These are phyloP conservation scores for Entoloma clypeatum DNA, from an alignment of 1,284 basidiomycete species.

Conservation along the genomic window DNA sequence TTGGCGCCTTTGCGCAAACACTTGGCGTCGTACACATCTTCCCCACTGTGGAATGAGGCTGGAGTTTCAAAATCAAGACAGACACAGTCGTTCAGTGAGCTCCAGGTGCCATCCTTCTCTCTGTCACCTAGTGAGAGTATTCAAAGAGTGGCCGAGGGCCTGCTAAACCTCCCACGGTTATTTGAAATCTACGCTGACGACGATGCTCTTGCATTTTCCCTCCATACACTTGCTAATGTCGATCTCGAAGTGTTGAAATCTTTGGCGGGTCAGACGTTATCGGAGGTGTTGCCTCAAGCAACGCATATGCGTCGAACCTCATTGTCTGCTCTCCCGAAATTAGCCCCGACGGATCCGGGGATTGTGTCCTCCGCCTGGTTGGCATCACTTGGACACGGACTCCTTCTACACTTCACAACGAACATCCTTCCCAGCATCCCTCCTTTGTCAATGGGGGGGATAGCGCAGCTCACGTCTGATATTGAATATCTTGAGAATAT, in stretches of 20 bases:
- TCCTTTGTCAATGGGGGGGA: conserved; percentile 60
- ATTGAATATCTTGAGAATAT: conserved; percentile 89
- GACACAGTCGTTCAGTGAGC: conserved; percentile 49
- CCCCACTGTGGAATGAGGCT: conserved; percentile 63
- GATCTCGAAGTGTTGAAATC: conserved; percentile 53
- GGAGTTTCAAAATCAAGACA: conserved; percentile 42
- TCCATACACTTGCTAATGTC: conserved; percentile 73
- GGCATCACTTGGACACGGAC: conserved; percentile 78
- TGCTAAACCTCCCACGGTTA: conserved; percentile 88
- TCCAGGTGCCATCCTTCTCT: conserved; percentile 90
- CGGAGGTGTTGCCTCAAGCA: conserved; percentile 26
- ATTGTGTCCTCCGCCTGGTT: conserved; percentile 87
- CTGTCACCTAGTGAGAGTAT: conserved; percentile 87
- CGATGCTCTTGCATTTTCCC: conserved; percentile 85
- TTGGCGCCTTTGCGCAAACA: conserved; percentile 80
- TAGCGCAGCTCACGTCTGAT: conserved; percentile 84
- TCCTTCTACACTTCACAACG: conserved; percentile 69
- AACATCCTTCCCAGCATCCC: conserved; percentile 63
- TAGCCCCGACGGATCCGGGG: conserved; percentile 56
- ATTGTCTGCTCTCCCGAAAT: conserved; percentile 31
- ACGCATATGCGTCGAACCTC: conserved; percentile 37
- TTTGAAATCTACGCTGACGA: conserved; percentile 95
- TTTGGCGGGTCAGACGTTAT: conserved; percentile 36
- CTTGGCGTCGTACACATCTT: conserved; percentile 68
- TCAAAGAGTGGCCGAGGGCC: conserved; percentile 85